phyloP scores from a whole-genome alignment of 2,329 filamentous ascomycete species.

The Drechslera avenae region DNA sequence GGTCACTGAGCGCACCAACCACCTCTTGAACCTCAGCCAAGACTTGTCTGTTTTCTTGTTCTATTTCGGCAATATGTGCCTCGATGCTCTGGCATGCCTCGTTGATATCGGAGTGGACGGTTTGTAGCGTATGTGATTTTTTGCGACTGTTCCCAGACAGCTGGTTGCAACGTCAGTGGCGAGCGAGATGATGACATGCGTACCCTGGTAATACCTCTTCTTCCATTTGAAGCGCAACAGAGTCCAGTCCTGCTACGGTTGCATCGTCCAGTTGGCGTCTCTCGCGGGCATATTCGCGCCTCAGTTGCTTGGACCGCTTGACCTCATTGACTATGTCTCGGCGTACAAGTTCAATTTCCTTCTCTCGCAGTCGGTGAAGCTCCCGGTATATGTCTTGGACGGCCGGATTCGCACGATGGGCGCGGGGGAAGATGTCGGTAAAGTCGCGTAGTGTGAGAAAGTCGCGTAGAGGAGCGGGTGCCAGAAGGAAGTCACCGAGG shows the following conservation, averaged over 20 bases:
- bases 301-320: constrained; percentile 63
- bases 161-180: constrained; percentile 47
- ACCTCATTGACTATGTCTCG: constrained; percentile 69
- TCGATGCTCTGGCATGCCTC: constrained; percentile 69
- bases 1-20: constrained; percentile 76
- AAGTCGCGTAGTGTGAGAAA: constrained; percentile 77
- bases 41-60: constrained; percentile 66
- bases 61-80: constrained; percentile 68
- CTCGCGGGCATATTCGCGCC: constrained; percentile 62
- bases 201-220: constrained; percentile 42
- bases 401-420: constrained; percentile 68
- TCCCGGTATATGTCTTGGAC: constrained; percentile 77
- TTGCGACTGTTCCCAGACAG: constrained; percentile 59
- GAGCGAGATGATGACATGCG: not conserved
- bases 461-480: constrained; percentile 74
- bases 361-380: constrained; percentile 74
- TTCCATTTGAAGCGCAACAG: constrained; percentile 66
- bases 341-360: constrained; percentile 69
- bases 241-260: constrained; percentile 57
- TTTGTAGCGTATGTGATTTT: constrained; percentile 64
- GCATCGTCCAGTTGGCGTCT: constrained; percentile 61
- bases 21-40: constrained; percentile 67
- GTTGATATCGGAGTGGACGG: constrained; percentile 72
- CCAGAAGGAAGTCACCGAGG: constrained; percentile 76
- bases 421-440: constrained; percentile 73